A percentile compares a stretch with the other conserved stretches of the same genome.
Conservation (phyloP, 1,284 basidiomycete genomes). For the Marasmius sp. region DNA sequence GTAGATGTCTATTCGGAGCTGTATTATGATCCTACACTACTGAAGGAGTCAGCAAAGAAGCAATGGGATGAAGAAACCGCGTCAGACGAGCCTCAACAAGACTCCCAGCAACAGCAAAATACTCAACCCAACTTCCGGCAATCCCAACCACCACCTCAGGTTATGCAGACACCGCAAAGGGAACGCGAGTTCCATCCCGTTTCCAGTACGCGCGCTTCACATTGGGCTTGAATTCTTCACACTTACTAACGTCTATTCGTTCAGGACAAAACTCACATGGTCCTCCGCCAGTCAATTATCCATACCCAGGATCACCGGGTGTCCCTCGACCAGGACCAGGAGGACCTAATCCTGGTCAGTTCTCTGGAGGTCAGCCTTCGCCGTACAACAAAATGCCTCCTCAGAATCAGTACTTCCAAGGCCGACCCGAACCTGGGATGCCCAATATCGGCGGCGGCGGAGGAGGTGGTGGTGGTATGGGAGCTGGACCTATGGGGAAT, state of each 20-base stretch:
- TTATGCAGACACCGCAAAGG: conserved; percentile 17
- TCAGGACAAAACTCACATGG: conserved; percentile 30
- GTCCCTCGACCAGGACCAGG: conserved; percentile 28
- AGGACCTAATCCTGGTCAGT: conserved; percentile 13
- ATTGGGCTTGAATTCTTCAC: neutral
- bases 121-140: conserved; percentile 16
- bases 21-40: conserved; percentile 60
- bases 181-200: conserved; percentile 27
- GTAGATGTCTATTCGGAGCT: conserved; percentile 65
- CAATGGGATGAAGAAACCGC: conserved; percentile 40
- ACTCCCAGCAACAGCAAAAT: conserved; percentile 23
- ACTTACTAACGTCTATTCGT: conserved; percentile 15
- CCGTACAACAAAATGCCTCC: conserved; percentile 28
- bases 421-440: conserved; percentile 21
- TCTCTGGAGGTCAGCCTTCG: conserved; percentile 16
- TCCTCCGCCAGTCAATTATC: conserved; percentile 27
- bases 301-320: conserved; percentile 31
- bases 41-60: conserved; percentile 43
- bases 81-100: conserved; percentile 25
- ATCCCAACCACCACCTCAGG: conserved; percentile 21
- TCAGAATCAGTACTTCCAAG: conserved; percentile 34
- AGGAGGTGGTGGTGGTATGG: conserved; percentile 20
- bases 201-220: conserved; percentile 11
- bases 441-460: conserved; percentile 25
- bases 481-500: conserved; percentile 6